A percentile compares a stretch with the other conserved stretches of the same genome.
Evolutionary conservation across 305 asterid genomes (phyloP).

Genomic region (Solanum chacoense): DNA sequence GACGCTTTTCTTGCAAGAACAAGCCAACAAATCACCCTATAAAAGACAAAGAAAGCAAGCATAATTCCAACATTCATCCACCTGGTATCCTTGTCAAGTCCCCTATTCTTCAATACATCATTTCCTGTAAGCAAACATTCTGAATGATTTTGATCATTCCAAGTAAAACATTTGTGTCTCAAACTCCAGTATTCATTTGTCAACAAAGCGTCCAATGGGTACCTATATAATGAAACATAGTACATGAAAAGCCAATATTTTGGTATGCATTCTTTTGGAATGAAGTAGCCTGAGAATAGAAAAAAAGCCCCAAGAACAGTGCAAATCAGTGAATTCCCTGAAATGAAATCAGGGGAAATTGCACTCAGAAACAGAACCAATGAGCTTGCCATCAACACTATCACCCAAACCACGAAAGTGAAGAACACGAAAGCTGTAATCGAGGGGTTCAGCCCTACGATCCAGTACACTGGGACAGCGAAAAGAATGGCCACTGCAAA

Average conservation of each 20-base stretch:
- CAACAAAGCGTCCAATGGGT: conserved; percentile 66
- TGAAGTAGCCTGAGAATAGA: conserved; percentile 86
- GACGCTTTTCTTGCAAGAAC: conserved; percentile 61
- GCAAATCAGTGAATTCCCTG: conserved; percentile 77
- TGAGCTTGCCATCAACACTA: conserved; percentile 86
- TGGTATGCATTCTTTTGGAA: conserved; percentile 70
- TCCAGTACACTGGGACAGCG: conserved; percentile 77
- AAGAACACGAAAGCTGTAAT: conserved; percentile 51
- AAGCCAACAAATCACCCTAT: conserved; percentile 64
- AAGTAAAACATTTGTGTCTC: conserved; percentile 50
- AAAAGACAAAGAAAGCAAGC: conserved; percentile 58
- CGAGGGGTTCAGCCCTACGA: conserved; percentile 78
- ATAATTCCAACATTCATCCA: conserved; percentile 71
- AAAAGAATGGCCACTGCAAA: conserved; percentile 67
- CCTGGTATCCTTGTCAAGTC: conserved; percentile 59
- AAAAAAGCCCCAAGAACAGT: conserved; percentile 84
- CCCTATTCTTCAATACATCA: conserved; percentile 72
- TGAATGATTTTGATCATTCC: conserved; percentile 11
- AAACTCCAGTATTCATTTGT: conserved; percentile 71
- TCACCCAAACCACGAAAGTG: conserved; percentile 61
- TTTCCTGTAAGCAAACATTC: conserved; percentile 61
- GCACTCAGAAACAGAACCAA: conserved; percentile 75
- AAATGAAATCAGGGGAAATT: conserved; percentile 73
- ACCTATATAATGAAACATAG: conserved; percentile 76
- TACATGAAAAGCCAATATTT: conserved; percentile 90